Evolutionary conservation across 345 rosid species (phyloP), one percentile per base, ranked within the genome.

Genomic region (Clarkia xantiana): DNA sequence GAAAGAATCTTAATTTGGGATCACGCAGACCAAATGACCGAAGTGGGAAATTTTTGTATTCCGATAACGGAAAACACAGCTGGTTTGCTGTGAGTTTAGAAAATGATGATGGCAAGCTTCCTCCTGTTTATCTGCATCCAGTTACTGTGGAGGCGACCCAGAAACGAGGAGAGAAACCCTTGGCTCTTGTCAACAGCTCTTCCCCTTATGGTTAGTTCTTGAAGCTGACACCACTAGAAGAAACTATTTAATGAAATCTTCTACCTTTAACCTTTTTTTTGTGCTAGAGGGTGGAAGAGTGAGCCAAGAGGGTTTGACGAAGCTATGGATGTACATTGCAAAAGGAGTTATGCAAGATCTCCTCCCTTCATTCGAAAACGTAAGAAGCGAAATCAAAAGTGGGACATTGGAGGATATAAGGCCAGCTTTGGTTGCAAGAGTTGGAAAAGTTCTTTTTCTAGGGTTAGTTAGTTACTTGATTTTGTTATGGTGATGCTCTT

Each of bases 51-150:
- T 5, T 78, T 22, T 1, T 58, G n/a, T 76, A 66, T 70, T 68
- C 75, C 23, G 18, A 44, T 19, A 15, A 42, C 45, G 70, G 66
- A 5, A 62, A 62, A 41, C 42, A 45, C 15, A 73, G 49, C 53
- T 81, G 90, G 86, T 70, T 71, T 58, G 53, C 62, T 57, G 45
- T 67, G 57, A 80, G 78, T 62, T 62, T 76, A 55, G 65, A 60
- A 55, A 65, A 66, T 4, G 62, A 67, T 45, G 57, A 60, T 42
- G 45, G 14, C 16, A 29, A 29, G 5, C 36, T 29, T 29, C 36
- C 36, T 29, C 36, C 36, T 29, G 36, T 29, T 29, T 10, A 44
- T 47, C 74, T 79, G 44, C 61, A 60, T 52, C 70, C 63, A 0
- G 42, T 72, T 34, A 66, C 77, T 0, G 52, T 63, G 12, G 79